A percentile compares a stretch with the other conserved stretches of the same genome.
Evolutionary conservation across 805 yeast genomes (phyloP).

Genomic region (Candida ulmi): DNA sequence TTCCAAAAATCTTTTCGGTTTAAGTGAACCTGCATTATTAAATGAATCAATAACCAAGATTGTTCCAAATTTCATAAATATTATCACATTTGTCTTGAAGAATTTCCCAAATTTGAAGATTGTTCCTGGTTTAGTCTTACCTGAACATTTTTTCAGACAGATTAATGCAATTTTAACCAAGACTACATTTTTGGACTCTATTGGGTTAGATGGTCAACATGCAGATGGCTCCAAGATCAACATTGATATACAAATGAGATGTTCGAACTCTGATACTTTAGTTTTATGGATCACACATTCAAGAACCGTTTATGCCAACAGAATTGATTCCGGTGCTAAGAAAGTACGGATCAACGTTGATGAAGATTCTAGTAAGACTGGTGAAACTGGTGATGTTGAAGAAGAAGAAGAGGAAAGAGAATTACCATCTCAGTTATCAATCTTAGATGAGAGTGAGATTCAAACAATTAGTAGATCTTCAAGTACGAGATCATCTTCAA

Average conservation of each 20-base stretch:
- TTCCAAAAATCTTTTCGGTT: constrained; percentile 74
- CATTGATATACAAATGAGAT: constrained; percentile 79
- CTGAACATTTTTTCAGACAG: constrained; percentile 86
- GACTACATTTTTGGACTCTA: constrained; percentile 53
- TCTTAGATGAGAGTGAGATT: constrained; percentile 32
- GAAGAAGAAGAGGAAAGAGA: constrained; percentile 27
- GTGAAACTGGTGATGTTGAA: constrained; percentile 16
- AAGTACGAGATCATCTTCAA: constrained; percentile 18
- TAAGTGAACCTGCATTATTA: constrained; percentile 37
- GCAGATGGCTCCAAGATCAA: constrained; percentile 59
- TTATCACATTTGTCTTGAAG: constrained; percentile 25
- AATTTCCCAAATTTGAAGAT: constrained; percentile 36
- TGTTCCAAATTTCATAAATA: constrained; percentile 54
- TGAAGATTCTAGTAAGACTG: not conserved
- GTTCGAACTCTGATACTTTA: constrained; percentile 49
- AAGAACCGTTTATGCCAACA: constrained; percentile 31
- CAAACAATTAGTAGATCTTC: constrained; percentile 22
- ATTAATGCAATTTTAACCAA: constrained; percentile 31
- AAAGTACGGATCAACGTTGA: constrained; percentile 13
- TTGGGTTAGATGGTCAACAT: constrained; percentile 66
- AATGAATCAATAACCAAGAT: constrained; percentile 48
- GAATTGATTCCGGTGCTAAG: constrained; percentile 7
- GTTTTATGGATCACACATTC: constrained; percentile 87
- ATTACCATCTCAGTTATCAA: constrained; percentile 34
- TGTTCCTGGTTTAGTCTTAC: constrained; percentile 70